Conservation (phyloP, 176 grass and related monocot species). For the Miscanthus lutarioriparius region DNA sequence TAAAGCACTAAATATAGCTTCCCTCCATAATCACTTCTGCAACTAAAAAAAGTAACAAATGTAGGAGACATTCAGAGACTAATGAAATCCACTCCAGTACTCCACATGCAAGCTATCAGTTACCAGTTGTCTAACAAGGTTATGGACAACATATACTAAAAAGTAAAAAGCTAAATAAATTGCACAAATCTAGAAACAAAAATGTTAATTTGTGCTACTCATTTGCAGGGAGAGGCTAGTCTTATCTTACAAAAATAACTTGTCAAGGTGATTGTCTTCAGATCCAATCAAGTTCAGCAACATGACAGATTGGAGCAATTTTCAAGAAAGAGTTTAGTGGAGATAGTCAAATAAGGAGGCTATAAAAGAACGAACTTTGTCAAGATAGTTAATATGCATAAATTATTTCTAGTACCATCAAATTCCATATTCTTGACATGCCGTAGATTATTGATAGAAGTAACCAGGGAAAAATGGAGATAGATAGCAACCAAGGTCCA, state of each 20-base stretch:
- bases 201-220: background rate
- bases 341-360: background rate
- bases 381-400: background rate
- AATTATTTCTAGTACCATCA: slow-evolving; percentile 7
- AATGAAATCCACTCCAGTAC: background rate
- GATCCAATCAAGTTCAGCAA: background rate
- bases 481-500: slow-evolving; percentile 28
- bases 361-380: background rate
- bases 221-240: background rate
- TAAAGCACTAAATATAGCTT: slow-evolving; percentile 1
- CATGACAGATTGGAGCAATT: background rate
- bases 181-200: background rate
- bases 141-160: background rate
- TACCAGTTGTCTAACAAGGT: background rate
- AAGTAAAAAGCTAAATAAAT: background rate
- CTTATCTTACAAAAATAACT: background rate
- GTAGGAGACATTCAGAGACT: background rate
- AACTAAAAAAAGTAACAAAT: background rate
- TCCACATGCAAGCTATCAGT: background rate
- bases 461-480: background rate
- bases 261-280: background rate
- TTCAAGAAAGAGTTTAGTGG: slow-evolving; percentile 12
- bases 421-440: background rate
- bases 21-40: background rate
- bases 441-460: background rate